Base-by-base conservation (phyloP, 805 yeast species). In the Ogataea chonburiensis region DNA sequence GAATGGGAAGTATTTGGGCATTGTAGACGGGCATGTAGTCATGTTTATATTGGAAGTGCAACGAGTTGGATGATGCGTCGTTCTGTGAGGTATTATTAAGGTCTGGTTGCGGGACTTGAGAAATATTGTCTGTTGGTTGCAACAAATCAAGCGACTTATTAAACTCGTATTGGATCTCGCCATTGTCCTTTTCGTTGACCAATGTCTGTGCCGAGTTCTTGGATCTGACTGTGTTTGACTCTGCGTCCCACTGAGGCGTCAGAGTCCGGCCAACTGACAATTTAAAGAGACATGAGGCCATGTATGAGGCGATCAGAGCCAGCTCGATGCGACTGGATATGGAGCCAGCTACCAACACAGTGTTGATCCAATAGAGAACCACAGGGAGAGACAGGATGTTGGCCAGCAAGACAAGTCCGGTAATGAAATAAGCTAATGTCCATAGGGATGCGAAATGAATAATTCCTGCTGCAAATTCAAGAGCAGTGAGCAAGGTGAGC, bases 151-250 rank as follows among this genome's bases (percentile, higher is more conserved):
- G n/a, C 29, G 32, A 22, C 28, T 39, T 24, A 21, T 37, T n/a
- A 23, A 35, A 14, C 16, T 31, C 37, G 20, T 27, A 25, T 14
- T 37, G 34, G 13, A 22, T 29, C 6, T 16, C 24, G 12, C 43
- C 45, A 11, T 25, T 21, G n/a, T 27, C 38, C 11, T 23, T 18
- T 5, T 36, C 40, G 17, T 37, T 30, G 8, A 49, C 54, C 28
- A 49, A 39, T 5, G 54, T 49, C 28, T 43, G 52, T 2, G 46
- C 42, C 1, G 54, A 49, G 15, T 31, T 27, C 21, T 46, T 49
- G 36, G 37, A 28, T 17, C 32, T 46, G 8, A 49, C 42, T 5
- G 29, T 25, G 31, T 30, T 36, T 4, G 25, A 18, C 17, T 38
- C 37, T 7, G 24, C 15, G 5, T 42, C 38, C 6, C 14, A 10